Evolutionary conservation across 2,329 filamentous ascomycete genomes (phyloP), one percentile per base, ranked within the genome.

Genomic region (Rutstroemia sp.): DNA sequence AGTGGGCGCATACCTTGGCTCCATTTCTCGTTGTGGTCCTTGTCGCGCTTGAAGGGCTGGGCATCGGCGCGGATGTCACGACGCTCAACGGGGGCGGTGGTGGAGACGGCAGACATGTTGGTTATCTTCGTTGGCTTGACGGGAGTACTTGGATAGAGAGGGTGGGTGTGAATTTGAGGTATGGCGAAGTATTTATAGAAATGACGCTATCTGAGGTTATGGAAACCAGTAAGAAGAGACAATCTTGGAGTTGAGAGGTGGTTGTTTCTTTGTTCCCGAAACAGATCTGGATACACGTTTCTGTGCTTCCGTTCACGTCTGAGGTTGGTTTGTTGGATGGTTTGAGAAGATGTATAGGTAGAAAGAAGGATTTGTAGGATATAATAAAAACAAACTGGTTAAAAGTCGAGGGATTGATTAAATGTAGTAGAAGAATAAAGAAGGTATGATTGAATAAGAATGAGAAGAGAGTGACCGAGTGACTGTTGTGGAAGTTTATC

Each of bases 21-120:
- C 68, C 67, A 70, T 57, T 70, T 70, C 54, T 59, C 46, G 51
- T 46, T 52, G 30, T 66, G 61, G 49, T 69, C 65, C 45, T 65
- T 68, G 46, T 67, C 65, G 44, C 67, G 66, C 59, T 69, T 69
- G 61, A 60, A 69, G 19, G 54, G 46, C 16, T 62, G 56, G 21
- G 62, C 58, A 5, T 58, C 59, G 10, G 67, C 67, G n/a, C 68
- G 67, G 54, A 70, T 64, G 58, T 70, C 67, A 38, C 62, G 60
- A 49, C 58, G 59, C 44, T 64, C 59, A 27, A 66, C 8, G 4
- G 65, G 58, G 51, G 64, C 62, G 9, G 67, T 71, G 12, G 63
- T 73, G 16, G 62, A 63, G 2, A 67, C 67, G 37, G 66, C 38
- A 48, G 56, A 58, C 56, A 58, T 58, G 25, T 27, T 58, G 39